phyloP scores from a whole-genome alignment of 2,329 filamentous ascomycete genomes.

The Stenocarpella maydis region DNA sequence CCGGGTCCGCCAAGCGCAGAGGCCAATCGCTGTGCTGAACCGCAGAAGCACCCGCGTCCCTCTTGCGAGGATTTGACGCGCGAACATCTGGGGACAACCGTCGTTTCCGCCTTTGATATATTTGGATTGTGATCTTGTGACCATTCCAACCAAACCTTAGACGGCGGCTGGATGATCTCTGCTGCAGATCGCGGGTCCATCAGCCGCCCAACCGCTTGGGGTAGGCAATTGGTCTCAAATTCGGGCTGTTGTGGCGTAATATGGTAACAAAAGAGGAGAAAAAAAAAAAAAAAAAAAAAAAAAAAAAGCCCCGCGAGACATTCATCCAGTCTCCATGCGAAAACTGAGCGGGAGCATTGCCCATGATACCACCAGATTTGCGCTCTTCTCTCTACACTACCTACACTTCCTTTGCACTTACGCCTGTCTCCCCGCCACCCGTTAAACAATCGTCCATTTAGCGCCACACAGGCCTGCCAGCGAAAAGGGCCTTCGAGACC shows the following conservation, averaged over 20 bases:
- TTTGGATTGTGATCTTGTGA: slow-evolving; percentile 4
- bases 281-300: no score
- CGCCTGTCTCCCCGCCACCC: no score
- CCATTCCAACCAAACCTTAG: neutral
- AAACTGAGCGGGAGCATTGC: neutral
- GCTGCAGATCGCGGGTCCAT: slow-evolving; percentile 14
- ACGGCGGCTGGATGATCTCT: slow-evolving; percentile 10
- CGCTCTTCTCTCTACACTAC: neutral
- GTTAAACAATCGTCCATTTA: slow-evolving; percentile 19
- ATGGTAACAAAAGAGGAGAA: neutral
- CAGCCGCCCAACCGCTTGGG: slow-evolving; percentile 4
- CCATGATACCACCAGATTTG: neutral
- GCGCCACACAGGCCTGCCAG: neutral
- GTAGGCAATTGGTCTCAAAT: slow-evolving; percentile 7
- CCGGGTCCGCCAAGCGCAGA: slow-evolving; percentile 21
- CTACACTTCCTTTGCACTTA: neutral
- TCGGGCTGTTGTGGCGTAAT: neutral
- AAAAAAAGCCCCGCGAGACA: no score
- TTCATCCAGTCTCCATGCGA: neutral
- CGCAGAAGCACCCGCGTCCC: neutral
- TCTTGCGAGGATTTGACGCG: neutral
- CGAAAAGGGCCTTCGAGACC: neutral
- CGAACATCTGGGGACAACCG: slow-evolving; percentile 23
- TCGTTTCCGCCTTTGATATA: slow-evolving; percentile 19
- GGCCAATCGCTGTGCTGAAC: slow-evolving; percentile 8